Conservation (phyloP, 1,284 basidiomycete genomes). For the Ceratobasidium sp. region DNA sequence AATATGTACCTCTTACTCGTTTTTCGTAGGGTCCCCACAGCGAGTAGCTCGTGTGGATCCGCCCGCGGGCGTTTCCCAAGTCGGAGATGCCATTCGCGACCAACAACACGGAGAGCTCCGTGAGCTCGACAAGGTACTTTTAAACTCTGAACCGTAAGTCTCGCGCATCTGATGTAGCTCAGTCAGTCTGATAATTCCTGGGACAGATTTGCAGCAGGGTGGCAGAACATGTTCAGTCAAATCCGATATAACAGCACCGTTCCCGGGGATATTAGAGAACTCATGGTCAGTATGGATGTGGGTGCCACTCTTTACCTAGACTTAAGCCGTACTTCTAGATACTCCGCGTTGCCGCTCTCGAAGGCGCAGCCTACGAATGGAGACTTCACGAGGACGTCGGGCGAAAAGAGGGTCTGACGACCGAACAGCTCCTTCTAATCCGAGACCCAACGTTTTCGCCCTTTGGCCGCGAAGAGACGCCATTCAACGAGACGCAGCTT, state of each 20-base stretch:
- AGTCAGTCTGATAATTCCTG: neutral
- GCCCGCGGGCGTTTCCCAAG: neutral
- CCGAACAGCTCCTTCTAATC: slow-evolving; percentile 37
- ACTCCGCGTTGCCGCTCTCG: slow-evolving; percentile 41
- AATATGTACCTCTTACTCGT: neutral
- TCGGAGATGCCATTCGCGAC: slow-evolving; percentile 12
- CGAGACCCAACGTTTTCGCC: slow-evolving; percentile 39
- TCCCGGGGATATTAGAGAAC: slow-evolving; percentile 44
- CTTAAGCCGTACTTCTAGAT: slow-evolving; percentile 14
- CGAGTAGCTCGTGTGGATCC: slow-evolving; percentile 28
- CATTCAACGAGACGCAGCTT: slow-evolving; percentile 29
- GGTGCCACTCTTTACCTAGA: neutral
- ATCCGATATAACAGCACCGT: slow-evolving; percentile 42
- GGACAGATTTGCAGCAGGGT: slow-evolving; percentile 16
- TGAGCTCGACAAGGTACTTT: slow-evolving; percentile 25
- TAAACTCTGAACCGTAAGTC: slow-evolving; percentile 29
- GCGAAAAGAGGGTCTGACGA: slow-evolving; percentile 32
- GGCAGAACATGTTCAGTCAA: slow-evolving; percentile 32
- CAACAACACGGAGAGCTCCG: slow-evolving; percentile 31
- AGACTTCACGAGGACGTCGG: slow-evolving; percentile 37
- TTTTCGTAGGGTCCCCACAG: neutral
- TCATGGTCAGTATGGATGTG: slow-evolving; percentile 11
- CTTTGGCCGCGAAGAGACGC: neutral
- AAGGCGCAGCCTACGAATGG: slow-evolving; percentile 46
- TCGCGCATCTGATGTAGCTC: neutral